Conservation (phyloP, 306 rosid genomes). For the Parietaria judaica region DNA sequence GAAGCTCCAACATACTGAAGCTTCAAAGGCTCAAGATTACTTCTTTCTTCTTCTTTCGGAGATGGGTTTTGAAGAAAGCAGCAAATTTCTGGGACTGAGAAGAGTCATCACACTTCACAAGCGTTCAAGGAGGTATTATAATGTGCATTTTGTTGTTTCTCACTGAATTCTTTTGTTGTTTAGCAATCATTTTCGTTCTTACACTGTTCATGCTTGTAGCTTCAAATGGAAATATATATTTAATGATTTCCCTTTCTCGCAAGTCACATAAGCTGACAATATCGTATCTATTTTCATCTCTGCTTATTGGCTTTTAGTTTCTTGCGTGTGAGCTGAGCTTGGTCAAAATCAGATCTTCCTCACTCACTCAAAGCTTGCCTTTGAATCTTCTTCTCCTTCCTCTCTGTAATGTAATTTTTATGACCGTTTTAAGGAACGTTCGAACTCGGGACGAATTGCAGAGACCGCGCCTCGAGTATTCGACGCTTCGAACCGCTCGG, state of each 20-base stretch:
- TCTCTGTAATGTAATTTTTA: background rate
- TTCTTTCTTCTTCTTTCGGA: conserved; percentile 32
- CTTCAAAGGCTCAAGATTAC: background rate
- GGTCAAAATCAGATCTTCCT: conserved; percentile 11
- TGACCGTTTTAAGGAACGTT: conserved; percentile 4
- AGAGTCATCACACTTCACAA: conserved; percentile 50
- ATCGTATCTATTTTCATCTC: conserved; percentile 2
- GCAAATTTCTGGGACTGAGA: conserved; percentile 44
- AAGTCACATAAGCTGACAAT: conserved; percentile 10
- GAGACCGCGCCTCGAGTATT: background rate
- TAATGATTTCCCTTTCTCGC: conserved; percentile 9
- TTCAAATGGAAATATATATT: conserved; percentile 18
- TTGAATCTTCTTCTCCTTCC: conserved; percentile 1
- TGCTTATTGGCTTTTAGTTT: conserved; percentile 1
- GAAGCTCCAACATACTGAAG: conserved; percentile 3
- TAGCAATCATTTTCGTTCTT: conserved; percentile 15
- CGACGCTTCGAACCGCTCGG: background rate
- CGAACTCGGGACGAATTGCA: no score
- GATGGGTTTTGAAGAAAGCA: conserved; percentile 40
- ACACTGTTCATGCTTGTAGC: conserved; percentile 4
- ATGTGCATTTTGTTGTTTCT: conserved; percentile 11
- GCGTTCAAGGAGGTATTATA: conserved; percentile 66
- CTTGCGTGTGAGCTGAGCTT: background rate
- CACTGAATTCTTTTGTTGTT: conserved; percentile 18
- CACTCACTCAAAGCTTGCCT: conserved; percentile 8